Conservation (phyloP, 2,329 filamentous ascomycete species). For the Thelonectria discophora region DNA sequence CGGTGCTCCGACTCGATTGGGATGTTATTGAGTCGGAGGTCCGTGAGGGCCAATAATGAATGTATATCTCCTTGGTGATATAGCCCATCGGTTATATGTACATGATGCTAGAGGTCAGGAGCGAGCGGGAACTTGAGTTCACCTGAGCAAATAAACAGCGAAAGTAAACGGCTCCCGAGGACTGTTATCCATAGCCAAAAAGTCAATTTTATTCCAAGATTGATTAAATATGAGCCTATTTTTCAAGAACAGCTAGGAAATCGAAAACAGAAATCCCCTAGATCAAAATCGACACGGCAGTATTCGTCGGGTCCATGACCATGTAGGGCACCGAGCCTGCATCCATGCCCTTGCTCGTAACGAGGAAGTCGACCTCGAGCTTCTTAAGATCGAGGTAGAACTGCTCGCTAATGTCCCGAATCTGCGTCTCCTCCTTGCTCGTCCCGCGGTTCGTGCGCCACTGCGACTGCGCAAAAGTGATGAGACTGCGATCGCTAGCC, state of each 20-base stretch:
- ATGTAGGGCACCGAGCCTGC: conserved; percentile 48
- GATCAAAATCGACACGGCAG: conserved; percentile 46
- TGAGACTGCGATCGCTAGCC: conserved; percentile 50
- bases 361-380: conserved; percentile 42
- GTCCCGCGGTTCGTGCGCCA: conserved; percentile 44
- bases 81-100: background rate
- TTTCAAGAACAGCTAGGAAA: background rate
- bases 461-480: conserved; percentile 53
- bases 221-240: background rate
- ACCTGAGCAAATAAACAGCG: too few species aligned
- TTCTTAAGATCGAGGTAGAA: conserved; percentile 43
- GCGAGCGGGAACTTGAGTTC: too few species aligned
- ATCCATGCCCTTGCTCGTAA: conserved; percentile 47
- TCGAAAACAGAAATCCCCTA: background rate
- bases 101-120: too few species aligned
- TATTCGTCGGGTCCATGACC: conserved; percentile 50
- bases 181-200: background rate
- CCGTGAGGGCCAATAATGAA: too few species aligned
- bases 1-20: background rate
- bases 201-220: background rate
- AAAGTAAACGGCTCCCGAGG: too few species aligned
- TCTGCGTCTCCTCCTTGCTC: conserved; percentile 30
- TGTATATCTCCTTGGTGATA: too few species aligned
- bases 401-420: conserved; percentile 21
- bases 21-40: background rate